These are phyloP conservation scores for Bipolaris cookei DNA, from an alignment of 2,329 filamentous ascomycete species.

Conservation along the genomic window DNA sequence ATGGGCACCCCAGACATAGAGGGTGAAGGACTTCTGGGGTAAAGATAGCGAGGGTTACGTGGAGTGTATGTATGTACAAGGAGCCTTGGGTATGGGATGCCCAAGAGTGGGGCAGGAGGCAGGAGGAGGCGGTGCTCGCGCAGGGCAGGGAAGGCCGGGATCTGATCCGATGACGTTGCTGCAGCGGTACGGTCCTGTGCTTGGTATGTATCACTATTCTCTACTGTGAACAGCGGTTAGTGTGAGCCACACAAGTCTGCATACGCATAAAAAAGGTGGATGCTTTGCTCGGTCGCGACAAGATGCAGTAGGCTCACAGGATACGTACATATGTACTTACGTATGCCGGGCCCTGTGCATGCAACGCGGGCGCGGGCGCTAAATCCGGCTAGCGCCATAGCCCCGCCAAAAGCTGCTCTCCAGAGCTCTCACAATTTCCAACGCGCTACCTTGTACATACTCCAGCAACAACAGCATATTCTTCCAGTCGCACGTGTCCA, in stretches of 20 bases:
- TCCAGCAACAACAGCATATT: neutral
- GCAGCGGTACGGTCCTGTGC: neutral
- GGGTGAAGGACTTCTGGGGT: conserved; percentile 22
- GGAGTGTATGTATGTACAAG: conserved; percentile 20
- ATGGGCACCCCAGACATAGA: conserved; percentile 38
- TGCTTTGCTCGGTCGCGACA: conserved; percentile 18
- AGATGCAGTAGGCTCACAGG: neutral
- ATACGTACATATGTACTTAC: neutral
- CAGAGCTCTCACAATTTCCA: conserved; percentile 30
- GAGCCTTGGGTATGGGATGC: conserved; percentile 23
- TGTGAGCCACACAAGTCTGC: neutral
- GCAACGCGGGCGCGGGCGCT: conserved; percentile 25
- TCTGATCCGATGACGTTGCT: conserved; percentile 21
- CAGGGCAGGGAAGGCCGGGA: conserved; percentile 33
- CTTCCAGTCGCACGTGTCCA: neutral
- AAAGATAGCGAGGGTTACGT: conserved; percentile 31
- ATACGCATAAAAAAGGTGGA: conserved; percentile 8
- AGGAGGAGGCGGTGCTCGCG: conserved; percentile 30
- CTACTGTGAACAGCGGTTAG: neutral
- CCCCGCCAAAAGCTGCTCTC: conserved; percentile 31
- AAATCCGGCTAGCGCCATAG: conserved; percentile 34
- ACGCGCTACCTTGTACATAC: conserved; percentile 2
- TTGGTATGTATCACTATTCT: neutral
- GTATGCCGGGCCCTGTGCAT: conserved; percentile 24
- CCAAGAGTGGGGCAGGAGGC: conserved; percentile 39